Evolutionary conservation across 2,329 filamentous ascomycete species (phyloP), one percentile per base, ranked within the genome.

Genomic region (Claviceps maximensis): DNA sequence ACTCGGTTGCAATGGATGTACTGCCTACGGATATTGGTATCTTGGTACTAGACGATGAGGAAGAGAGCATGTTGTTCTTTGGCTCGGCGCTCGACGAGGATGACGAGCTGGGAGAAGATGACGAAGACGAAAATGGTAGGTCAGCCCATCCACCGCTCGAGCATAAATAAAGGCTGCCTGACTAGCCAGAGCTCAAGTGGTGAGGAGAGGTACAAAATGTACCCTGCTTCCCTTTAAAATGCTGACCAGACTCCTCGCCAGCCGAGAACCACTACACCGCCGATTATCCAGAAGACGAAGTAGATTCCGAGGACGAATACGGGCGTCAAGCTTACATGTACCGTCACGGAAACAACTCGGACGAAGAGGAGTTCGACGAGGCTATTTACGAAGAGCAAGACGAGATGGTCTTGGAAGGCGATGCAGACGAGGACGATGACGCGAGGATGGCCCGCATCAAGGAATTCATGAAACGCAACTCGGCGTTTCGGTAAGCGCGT

Each of bases 251-350:
- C 56, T 31, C 40, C 12, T 46, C 23, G 10, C 17, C 55, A 83
- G 84, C 86, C 38, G 86, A 90, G 63, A 84, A 88, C 61, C 83
- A 88, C 66, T 89, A 89, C 62, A 81, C 82, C 3, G 83, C 85
- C 52, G 86, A 90, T 64, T 90, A 90, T 59, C 86, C 86, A 0
- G 86, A 90, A 56, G 86, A 90, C 52, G 86, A 90, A 63, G 76
- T 89, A 15, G 83, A 80, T 46, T 83, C 80, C 17, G 85, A 89
- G 59, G 69, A 72, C 51, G 71, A 72, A 54, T 71, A 74, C 56
- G 77, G 73, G 45, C 70, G 72, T 10, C 74, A 79, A 52, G 64
- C 78, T 1, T 83, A 83, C 62, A 66, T 70, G 36, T 82, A 76
- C 61, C 72, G 74, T 45, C 78, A 70, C 21, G 67, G 66, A 25